Evolutionary conservation across 2,329 filamentous ascomycete genomes (phyloP).

Genomic region (Neofusicoccum cordaticola): DNA sequence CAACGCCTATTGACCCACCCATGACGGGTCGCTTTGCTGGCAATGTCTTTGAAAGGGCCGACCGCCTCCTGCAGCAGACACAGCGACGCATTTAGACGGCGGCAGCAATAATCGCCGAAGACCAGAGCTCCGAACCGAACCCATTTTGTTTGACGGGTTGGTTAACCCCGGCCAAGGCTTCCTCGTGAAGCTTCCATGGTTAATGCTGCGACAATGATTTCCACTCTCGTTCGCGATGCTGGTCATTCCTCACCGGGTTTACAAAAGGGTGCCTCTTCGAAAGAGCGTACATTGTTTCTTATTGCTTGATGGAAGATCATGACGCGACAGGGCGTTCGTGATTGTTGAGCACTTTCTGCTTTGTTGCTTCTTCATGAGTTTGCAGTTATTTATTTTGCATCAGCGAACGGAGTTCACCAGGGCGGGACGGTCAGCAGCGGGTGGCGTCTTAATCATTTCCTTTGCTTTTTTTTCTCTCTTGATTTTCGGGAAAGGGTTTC

Average conservation of each 20-base stretch:
- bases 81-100: constrained; percentile 12
- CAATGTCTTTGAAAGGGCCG: constrained; percentile 36
- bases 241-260: background rate
- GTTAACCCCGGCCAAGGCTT: background rate
- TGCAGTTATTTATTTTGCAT: background rate
- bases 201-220: background rate
- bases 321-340: constrained; percentile 1
- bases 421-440: background rate
- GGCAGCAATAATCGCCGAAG: background rate
- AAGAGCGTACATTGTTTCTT: background rate
- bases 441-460: background rate
- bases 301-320: background rate
- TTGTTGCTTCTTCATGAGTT: background rate
- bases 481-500: background rate
- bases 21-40: constrained; percentile 23
- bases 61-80: constrained; percentile 31
- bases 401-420: constrained; percentile 7
- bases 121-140: background rate
- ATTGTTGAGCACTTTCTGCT: background rate
- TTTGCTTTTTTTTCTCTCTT: background rate
- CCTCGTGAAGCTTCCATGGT: background rate
- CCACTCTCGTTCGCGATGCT: background rate
- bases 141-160: background rate
- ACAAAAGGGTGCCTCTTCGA: background rate
- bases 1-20: constrained; percentile 20